Evolutionary conservation across 1,139 yeast species (phyloP).

Genomic region (Geotrichum cucujoidarum): DNA sequence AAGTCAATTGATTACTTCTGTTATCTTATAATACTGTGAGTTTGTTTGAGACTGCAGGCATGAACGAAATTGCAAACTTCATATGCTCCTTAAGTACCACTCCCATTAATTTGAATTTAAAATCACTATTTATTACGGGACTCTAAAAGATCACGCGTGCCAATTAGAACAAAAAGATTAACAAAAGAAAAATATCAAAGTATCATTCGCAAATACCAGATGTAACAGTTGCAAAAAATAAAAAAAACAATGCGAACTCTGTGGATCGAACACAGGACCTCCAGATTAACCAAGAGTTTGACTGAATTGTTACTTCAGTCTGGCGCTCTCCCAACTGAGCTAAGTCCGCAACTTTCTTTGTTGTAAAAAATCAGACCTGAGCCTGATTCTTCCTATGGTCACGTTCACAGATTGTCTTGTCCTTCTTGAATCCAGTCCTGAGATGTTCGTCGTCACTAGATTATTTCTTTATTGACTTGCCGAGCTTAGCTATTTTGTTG

Average conservation of each 20-base stretch:
- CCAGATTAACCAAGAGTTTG: slow-evolving; percentile 39
- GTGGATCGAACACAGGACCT: slow-evolving; percentile 96
- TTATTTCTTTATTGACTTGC: neutral
- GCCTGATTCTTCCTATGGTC: neutral
- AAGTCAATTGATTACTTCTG: too few relatives aligned
- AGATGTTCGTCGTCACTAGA: neutral
- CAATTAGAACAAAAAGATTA: too few relatives aligned
- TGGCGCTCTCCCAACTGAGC: slow-evolving; percentile 24
- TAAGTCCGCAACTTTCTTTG: slow-evolving; percentile 17
- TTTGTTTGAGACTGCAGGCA: too few relatives aligned
- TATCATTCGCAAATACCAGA: too few relatives aligned
- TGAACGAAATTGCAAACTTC: too few relatives aligned
- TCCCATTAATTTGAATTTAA: too few relatives aligned
- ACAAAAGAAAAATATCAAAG: too few relatives aligned
- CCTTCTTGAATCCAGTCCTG: neutral
- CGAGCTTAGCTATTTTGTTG: neutral
- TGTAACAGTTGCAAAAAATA: neutral
- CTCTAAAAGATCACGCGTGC: too few relatives aligned
- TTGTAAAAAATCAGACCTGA: neutral
- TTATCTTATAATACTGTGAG: too few relatives aligned
- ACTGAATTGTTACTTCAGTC: slow-evolving; percentile 20
- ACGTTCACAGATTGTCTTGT: neutral
- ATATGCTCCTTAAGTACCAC: too few relatives aligned
- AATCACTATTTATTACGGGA: too few relatives aligned
- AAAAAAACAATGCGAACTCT: slow-evolving; percentile 62